Evolutionary conservation across 2,329 filamentous ascomycete species (phyloP).

Genomic region (Cordyceps farinosa): DNA sequence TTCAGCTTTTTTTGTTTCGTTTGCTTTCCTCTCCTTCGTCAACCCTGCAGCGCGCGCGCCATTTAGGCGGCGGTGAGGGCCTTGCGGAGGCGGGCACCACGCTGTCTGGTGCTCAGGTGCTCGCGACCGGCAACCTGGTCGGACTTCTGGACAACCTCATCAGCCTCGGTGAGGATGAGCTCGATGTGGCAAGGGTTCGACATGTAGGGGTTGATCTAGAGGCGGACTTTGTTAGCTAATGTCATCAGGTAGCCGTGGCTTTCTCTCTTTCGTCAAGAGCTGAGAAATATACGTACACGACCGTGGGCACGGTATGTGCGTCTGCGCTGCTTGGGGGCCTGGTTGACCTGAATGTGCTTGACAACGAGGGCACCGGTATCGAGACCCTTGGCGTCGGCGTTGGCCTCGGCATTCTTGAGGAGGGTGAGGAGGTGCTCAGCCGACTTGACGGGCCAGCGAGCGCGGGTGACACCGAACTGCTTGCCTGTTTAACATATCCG

Average conservation of each 20-base stretch:
- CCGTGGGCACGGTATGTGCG: conserved; percentile 99
- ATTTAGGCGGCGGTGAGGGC: conserved; percentile 63
- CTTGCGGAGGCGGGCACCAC: conserved; percentile 65
- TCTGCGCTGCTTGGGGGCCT: conserved; percentile 98
- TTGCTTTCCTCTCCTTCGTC: conserved; percentile 2
- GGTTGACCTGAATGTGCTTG: conserved; percentile 99
- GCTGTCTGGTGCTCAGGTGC: conserved; percentile 83
- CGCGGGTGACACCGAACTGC: conserved; percentile 96
- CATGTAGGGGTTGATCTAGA: conserved; percentile 99
- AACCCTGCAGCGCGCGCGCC: background rate
- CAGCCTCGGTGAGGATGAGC: conserved; percentile 96
- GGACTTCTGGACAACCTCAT: conserved; percentile 93
- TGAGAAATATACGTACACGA: conserved; percentile 69
- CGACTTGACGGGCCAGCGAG: conserved; percentile 99
- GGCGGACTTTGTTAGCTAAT: background rate
- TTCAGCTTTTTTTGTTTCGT: conserved; percentile 18
- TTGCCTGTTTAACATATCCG: conserved; percentile 65
- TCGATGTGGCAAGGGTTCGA: conserved; percentile 99
- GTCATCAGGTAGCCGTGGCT: background rate
- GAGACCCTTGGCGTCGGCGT: conserved; percentile 94
- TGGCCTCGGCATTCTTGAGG: conserved; percentile 96
- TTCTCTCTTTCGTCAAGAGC: background rate
- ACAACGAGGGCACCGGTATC: conserved; percentile 96
- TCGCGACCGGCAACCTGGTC: conserved; percentile 73
- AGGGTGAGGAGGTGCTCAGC: conserved; percentile 97